A percentile compares a stretch with the other conserved stretches of the same genome.
These are phyloP conservation scores for Hypoxylon sp. DNA, from an alignment of 2,329 filamentous ascomycete species.

Conservation along the genomic window DNA sequence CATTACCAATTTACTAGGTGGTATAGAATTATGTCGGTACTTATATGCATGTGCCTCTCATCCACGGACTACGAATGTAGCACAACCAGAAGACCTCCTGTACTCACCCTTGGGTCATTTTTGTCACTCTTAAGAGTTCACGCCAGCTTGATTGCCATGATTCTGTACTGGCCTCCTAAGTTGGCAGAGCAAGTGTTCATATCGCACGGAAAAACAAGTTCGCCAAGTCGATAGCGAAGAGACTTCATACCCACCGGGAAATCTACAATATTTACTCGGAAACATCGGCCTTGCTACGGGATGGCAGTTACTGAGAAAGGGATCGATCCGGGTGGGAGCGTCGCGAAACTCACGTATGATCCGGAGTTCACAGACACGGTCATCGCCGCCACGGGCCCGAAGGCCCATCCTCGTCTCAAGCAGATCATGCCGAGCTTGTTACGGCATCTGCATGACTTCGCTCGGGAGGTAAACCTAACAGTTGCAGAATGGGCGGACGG, in stretches of 20 bases:
- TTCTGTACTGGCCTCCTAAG: neutral
- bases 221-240: neutral
- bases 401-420: slow-evolving; percentile 76
- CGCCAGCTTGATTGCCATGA: neutral
- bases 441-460: slow-evolving; percentile 84
- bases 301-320: slow-evolving; percentile 21
- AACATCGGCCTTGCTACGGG: neutral
- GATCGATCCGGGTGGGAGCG: neutral
- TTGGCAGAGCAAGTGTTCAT: neutral
- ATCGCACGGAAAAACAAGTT: neutral
- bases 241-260: neutral
- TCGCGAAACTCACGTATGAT: slow-evolving; percentile 38
- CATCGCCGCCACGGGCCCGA: slow-evolving; percentile 80
- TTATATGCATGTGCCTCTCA: too few species aligned
- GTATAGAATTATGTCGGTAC: neutral
- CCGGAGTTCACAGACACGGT: slow-evolving; percentile 78
- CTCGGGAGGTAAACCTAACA: slow-evolving; percentile 83
- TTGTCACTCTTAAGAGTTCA: neutral
- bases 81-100: neutral
- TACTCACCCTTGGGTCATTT: neutral
- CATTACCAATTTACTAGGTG: neutral
- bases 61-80: neutral
- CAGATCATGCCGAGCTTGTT: slow-evolving; percentile 78
- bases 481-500: slow-evolving; percentile 84
- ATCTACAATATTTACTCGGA: neutral